These are phyloP conservation scores for Ascosphaera aggregata DNA, from an alignment of 2,329 filamentous ascomycete species.

Conservation along the genomic window DNA sequence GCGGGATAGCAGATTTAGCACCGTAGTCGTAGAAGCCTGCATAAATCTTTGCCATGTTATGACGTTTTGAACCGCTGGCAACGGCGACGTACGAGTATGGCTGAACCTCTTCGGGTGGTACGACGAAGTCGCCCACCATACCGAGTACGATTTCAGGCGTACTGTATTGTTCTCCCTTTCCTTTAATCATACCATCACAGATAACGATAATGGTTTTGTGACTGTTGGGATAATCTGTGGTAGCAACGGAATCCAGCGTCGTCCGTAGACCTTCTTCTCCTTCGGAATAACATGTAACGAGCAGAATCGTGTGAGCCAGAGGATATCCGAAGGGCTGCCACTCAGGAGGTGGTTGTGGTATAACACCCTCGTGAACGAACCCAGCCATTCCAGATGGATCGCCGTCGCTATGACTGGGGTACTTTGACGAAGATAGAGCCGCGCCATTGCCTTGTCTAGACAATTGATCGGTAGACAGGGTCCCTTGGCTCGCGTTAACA, in stretches of 20 bases:
- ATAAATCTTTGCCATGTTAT: conserved; percentile 99
- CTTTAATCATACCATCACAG: conserved; percentile 95
- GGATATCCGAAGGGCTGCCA: conserved; percentile 97
- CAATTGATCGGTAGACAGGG: conserved; percentile 14
- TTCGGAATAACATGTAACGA: conserved; percentile 85
- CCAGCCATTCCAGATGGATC: conserved; percentile 27
- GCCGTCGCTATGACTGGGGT: neutral
- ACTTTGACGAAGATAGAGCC: neutral
- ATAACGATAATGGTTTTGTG: conserved; percentile 94
- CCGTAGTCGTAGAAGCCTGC: conserved; percentile 98
- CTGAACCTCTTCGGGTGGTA: conserved; percentile 58
- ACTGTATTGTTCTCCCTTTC: conserved; percentile 62
- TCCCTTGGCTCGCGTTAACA: conserved; percentile 33
- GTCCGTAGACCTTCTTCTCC: conserved; percentile 80
- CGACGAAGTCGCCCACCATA: conserved; percentile 87
- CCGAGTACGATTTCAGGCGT: conserved; percentile 75
- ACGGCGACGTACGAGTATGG: conserved; percentile 93
- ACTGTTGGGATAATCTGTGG: conserved; percentile 96
- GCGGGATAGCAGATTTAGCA: conserved; percentile 48
- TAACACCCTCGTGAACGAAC: conserved; percentile 91
- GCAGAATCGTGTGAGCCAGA: conserved; percentile 73
- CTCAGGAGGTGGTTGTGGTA: conserved; percentile 86
- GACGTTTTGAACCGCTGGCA: conserved; percentile 81
- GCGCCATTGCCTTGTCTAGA: too few species aligned
- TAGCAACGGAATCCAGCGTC: conserved; percentile 86